phyloP scores from a whole-genome alignment of 148 eudicot genomes.

The Fallopia convolvulus region DNA sequence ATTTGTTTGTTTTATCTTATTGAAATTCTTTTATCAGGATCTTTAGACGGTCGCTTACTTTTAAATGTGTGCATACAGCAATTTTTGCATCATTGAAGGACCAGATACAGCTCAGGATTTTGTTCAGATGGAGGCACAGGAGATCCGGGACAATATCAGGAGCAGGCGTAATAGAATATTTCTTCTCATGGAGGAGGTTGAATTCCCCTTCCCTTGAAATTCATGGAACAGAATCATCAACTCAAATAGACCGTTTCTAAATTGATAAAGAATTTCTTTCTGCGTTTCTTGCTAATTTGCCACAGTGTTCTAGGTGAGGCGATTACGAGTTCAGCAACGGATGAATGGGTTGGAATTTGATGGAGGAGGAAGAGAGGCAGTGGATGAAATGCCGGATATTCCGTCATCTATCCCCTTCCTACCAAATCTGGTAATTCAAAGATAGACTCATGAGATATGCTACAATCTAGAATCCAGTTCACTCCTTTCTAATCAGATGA shows the following conservation, averaged over 20 bases:
- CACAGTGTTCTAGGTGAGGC: slow-evolving; percentile 48
- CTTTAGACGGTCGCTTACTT: background rate
- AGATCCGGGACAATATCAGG: slow-evolving; percentile 76
- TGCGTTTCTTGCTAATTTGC: background rate
- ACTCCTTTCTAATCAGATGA: background rate
- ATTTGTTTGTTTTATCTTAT: background rate
- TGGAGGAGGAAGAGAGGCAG: slow-evolving; percentile 39
- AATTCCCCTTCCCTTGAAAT: background rate
- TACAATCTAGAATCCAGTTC: background rate
- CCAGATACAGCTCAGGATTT: slow-evolving; percentile 93
- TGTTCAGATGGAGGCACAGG: slow-evolving; percentile 65
- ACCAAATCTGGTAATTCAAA: slow-evolving; percentile 62
- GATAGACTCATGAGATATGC: background rate
- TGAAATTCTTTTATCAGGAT: background rate
- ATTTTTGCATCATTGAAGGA: slow-evolving; percentile 93
- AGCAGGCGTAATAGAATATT: slow-evolving; percentile 92
- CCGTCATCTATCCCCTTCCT: slow-evolving; percentile 89
- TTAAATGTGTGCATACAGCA: slow-evolving; percentile 28
- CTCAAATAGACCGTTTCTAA: background rate
- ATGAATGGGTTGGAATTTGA: slow-evolving; percentile 43
- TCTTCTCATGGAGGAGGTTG: slow-evolving; percentile 98
- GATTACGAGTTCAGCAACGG: slow-evolving; percentile 83
- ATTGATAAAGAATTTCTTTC: background rate
- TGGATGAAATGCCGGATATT: slow-evolving; percentile 78
- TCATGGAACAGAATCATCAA: background rate